These are phyloP conservation scores for Helenozyma rhizophorensis DNA, from an alignment of 805 yeast species.

Conservation along the genomic window DNA sequence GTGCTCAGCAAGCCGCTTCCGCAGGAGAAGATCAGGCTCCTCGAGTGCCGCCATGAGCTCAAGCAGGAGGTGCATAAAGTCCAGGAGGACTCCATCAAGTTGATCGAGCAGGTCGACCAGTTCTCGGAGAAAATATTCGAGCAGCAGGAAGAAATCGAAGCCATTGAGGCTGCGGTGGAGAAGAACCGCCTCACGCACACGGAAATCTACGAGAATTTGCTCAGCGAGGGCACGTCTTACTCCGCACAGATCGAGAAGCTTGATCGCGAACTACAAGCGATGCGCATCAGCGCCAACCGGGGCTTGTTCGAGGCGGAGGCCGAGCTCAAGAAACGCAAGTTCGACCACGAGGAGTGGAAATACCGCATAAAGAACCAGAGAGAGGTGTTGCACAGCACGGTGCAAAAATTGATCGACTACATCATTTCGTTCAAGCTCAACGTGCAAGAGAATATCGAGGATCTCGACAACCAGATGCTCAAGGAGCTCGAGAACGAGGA, in stretches of 20 bases:
- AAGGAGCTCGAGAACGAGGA: slow-evolving; percentile 28
- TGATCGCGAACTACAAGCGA: slow-evolving; percentile 51
- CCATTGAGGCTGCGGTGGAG: slow-evolving; percentile 52
- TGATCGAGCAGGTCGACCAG: slow-evolving; percentile 58
- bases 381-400: slow-evolving; percentile 46
- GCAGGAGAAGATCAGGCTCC: slow-evolving; percentile 40
- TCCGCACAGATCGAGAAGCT: slow-evolving; percentile 63
- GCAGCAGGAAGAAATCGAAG: slow-evolving; percentile 52
- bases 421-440: slow-evolving; percentile 63
- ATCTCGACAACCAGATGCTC: slow-evolving; percentile 45
- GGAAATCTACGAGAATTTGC: slow-evolving; percentile 50
- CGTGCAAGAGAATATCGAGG: slow-evolving; percentile 62
- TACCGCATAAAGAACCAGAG: slow-evolving; percentile 45
- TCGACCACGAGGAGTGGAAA: slow-evolving; percentile 48
- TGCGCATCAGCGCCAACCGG: slow-evolving; percentile 46
- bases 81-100: slow-evolving; percentile 54
- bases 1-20: slow-evolving; percentile 43
- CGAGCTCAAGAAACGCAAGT: slow-evolving; percentile 45
- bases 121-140: slow-evolving; percentile 53
- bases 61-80: slow-evolving; percentile 41
- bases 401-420: slow-evolving; percentile 54
- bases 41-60: slow-evolving; percentile 29
- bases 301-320: slow-evolving; percentile 45
- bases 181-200: slow-evolving; percentile 52
- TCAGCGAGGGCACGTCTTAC: slow-evolving; percentile 47